These are phyloP conservation scores for Fusarium penzigii DNA, from an alignment of 2,329 filamentous ascomycete genomes.

Conservation along the genomic window DNA sequence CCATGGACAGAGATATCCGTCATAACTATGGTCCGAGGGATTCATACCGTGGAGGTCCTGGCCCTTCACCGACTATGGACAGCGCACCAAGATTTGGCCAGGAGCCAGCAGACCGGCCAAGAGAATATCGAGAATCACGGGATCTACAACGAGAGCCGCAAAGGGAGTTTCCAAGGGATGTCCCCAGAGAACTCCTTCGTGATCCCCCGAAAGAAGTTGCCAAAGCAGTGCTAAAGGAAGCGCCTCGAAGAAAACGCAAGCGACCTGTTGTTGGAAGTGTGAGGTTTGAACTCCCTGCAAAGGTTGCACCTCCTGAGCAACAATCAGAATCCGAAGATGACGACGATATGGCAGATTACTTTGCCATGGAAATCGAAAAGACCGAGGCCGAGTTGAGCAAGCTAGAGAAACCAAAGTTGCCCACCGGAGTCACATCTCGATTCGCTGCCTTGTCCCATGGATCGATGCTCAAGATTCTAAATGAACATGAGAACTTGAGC, in stretches of 20 bases:
- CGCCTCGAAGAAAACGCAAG: constrained; percentile 27
- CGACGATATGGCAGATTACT: constrained; percentile 59
- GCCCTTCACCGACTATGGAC: constrained; percentile 28
- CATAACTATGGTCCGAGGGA: constrained; percentile 17
- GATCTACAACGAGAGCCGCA: background rate
- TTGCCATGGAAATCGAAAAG: constrained; percentile 54
- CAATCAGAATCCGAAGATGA: constrained; percentile 56
- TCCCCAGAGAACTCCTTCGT: no score
- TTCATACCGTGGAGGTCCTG: constrained; percentile 13
- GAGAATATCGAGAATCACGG: background rate
- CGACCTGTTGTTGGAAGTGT: constrained; percentile 35
- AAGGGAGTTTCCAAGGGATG: constrained; percentile 1
- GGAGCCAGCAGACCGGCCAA: constrained; percentile 8
- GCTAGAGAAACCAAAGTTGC: constrained; percentile 43
- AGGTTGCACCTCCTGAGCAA: constrained; percentile 33
- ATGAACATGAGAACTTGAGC: constrained; percentile 44
- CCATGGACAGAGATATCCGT: constrained; percentile 26
- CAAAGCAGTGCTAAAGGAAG: constrained; percentile 14
- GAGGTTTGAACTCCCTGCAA: constrained; percentile 43
- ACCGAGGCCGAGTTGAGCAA: constrained; percentile 51
- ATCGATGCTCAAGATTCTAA: constrained; percentile 49
- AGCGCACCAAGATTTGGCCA: constrained; percentile 17
- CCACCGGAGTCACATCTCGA: constrained; percentile 44
- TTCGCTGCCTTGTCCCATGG: constrained; percentile 52
- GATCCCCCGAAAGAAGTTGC: background rate